Evolutionary conservation across 2,329 filamentous ascomycete genomes (phyloP), one percentile per base, ranked within the genome.

Genomic region (Boeremia exigua): DNA sequence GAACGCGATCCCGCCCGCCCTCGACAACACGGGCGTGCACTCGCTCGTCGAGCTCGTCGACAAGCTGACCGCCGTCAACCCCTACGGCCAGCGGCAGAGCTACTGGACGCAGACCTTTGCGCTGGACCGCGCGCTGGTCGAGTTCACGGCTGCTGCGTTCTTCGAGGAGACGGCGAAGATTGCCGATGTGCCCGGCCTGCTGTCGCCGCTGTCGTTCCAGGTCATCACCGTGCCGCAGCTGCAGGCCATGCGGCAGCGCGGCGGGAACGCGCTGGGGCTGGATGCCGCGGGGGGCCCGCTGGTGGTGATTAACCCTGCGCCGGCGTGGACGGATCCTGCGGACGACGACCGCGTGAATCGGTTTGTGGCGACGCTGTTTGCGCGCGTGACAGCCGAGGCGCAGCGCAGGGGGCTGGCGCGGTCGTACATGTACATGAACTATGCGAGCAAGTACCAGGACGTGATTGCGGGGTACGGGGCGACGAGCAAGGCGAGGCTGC

Each of bases 341-440:
- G 61, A 70, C 17, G 66, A 67, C 34, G 45, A 58, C 2, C 42
- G 36, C 3, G 30, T 68, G n/a, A 45, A 63, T 37, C 42, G 38
- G n/a, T 48, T 59, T 4, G 51, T 14, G 29, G 19, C 4, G 60
- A 60, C 8, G 59, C 66, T n/a, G 53, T 63, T 44, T 48, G 46
- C 11, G 39, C 37, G 5, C 19, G 59, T 48, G 1, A 58, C 57
- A n/a, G 47, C 14, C 23, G 60, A 63, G 33, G 60, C 55, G 4
- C 63, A 61, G 46, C 54, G 33, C 10, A 46, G 59, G 4, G 59
- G 56, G 2, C 17, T 65, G n/a, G 50, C 56, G 15, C 54, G 36
- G 6, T 47, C 48, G 5, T 81, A 72, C 53, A 59, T 80, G 27
- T 81, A 81, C 65, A 75, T 80, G 74, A 81, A 81, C 61, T 81